These are phyloP conservation scores for Hamamelis virginiana DNA, from an alignment of 164 flowering plant species.

Conservation along the genomic window DNA sequence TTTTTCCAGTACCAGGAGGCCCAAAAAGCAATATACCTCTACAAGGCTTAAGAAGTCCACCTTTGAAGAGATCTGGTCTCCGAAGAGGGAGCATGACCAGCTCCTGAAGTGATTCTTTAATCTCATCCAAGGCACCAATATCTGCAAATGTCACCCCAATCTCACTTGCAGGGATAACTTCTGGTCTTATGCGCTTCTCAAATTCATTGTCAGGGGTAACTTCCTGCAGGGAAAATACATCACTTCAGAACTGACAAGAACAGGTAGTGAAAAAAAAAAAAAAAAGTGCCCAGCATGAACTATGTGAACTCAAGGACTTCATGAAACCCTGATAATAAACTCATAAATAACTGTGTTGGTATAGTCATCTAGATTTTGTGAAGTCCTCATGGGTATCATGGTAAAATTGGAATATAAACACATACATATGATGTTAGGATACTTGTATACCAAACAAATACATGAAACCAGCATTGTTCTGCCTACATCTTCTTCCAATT, in stretches of 20 bases:
- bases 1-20: slow-evolving; percentile 68
- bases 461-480: not conserved
- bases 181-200: slow-evolving; percentile 58
- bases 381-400: too few relatives aligned
- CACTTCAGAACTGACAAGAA: not conserved
- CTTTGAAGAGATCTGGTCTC: slow-evolving; percentile 59
- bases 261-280: too few relatives aligned
- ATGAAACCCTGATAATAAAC: not conserved
- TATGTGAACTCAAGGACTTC: not conserved
- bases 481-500: not conserved
- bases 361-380: too few relatives aligned
- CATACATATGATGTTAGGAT: too few relatives aligned
- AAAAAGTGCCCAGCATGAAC: too few relatives aligned
- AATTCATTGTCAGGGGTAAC: slow-evolving; percentile 52
- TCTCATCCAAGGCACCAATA: slow-evolving; percentile 52
- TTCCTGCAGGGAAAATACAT: slow-evolving; percentile 27
- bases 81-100: slow-evolving; percentile 61
- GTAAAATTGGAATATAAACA: too few relatives aligned
- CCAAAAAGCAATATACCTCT: slow-evolving; percentile 57
- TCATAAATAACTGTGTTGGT: too few relatives aligned
- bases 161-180: slow-evolving; percentile 55
- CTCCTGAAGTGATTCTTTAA: slow-evolving; percentile 58
- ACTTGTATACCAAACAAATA: too few relatives aligned
- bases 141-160: slow-evolving; percentile 51
- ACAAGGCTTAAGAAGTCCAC: slow-evolving; percentile 57